These are phyloP conservation scores for Geotrichum klebahnii DNA, from an alignment of 1,139 yeast genomes.

Conservation along the genomic window DNA sequence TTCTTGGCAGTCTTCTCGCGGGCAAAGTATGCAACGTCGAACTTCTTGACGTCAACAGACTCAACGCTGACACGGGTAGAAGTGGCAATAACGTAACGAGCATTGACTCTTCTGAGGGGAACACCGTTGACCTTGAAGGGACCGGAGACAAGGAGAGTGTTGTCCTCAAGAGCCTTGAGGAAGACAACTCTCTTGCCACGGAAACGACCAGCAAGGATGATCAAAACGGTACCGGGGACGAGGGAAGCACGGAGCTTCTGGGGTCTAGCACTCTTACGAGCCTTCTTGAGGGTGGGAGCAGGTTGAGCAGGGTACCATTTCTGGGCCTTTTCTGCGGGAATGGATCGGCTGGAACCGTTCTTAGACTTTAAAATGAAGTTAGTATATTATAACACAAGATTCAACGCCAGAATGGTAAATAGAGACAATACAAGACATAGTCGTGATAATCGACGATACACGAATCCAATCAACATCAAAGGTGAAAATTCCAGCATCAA, in stretches of 20 bases:
- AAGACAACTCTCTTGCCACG: slow-evolving; percentile 99
- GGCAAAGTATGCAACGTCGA: slow-evolving; percentile 94
- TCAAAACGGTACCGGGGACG: slow-evolving; percentile 97
- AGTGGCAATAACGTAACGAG: slow-evolving; percentile 98
- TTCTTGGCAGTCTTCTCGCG: slow-evolving; percentile 84
- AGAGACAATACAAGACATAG: not conserved
- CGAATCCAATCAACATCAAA: not conserved
- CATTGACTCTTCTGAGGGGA: slow-evolving; percentile 98
- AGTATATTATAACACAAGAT: not conserved
- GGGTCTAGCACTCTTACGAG: slow-evolving; percentile 78
- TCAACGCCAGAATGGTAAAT: not conserved
- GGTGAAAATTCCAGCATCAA: not conserved
- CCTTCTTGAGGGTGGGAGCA: slow-evolving; percentile 66
- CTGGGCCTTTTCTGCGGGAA: slow-evolving; percentile 56
- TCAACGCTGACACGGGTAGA: slow-evolving; percentile 83
- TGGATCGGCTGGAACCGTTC: slow-evolving; percentile 21
- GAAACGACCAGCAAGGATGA: slow-evolving; percentile 99
- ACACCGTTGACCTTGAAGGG: slow-evolving; percentile 99
- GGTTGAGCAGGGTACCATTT: slow-evolving; percentile 92
- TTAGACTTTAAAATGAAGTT: slow-evolving; percentile 13
- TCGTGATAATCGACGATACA: not conserved
- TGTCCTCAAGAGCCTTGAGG: slow-evolving; percentile 97
- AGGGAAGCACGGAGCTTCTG: slow-evolving; percentile 95
- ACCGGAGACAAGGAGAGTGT: slow-evolving; percentile 96
- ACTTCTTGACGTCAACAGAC: slow-evolving; percentile 83